Conservation (phyloP, 1,284 basidiomycete species). For the Porogramme epimiltina region DNA sequence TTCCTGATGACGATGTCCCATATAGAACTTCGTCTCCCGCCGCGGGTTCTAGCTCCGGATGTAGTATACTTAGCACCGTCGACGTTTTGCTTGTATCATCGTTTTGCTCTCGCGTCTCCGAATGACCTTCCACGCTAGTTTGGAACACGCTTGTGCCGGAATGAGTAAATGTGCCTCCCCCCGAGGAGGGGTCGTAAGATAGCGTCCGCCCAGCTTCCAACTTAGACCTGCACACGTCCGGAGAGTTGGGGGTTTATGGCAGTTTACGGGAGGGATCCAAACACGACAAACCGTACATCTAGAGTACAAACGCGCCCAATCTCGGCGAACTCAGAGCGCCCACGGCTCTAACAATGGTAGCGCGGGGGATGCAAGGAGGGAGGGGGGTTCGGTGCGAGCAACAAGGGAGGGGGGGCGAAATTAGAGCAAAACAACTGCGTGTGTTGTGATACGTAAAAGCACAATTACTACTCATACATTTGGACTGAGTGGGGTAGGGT, state of each 20-base stretch:
- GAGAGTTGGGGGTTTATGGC: no score
- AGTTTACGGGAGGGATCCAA: no score
- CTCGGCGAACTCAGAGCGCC: neutral
- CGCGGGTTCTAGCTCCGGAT: slow-evolving; percentile 42
- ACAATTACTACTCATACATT: slow-evolving; percentile 7
- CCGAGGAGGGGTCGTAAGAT: no score
- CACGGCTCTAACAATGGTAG: neutral
- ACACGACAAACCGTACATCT: slow-evolving; percentile 15
- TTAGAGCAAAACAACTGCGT: slow-evolving; percentile 1
- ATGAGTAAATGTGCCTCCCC: no score
- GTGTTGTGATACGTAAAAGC: slow-evolving; percentile 2
- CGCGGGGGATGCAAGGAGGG: no score
- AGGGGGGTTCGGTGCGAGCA: neutral
- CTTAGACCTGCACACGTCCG: no score
- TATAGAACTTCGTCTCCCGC: slow-evolving; percentile 56
- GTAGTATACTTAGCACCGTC: neutral
- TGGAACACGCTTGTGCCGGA: no score
- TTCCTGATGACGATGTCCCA: neutral
- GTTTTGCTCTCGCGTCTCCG: neutral
- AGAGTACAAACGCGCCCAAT: slow-evolving; percentile 9
- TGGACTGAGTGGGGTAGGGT: neutral
- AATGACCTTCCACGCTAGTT: neutral
- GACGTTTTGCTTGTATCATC: slow-evolving; percentile 10
- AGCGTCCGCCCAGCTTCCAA: no score
- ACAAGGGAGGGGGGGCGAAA: neutral